Base-by-base conservation (phyloP, 2,329 filamentous ascomycete species). In the Chaetoscypha palmicola region DNA sequence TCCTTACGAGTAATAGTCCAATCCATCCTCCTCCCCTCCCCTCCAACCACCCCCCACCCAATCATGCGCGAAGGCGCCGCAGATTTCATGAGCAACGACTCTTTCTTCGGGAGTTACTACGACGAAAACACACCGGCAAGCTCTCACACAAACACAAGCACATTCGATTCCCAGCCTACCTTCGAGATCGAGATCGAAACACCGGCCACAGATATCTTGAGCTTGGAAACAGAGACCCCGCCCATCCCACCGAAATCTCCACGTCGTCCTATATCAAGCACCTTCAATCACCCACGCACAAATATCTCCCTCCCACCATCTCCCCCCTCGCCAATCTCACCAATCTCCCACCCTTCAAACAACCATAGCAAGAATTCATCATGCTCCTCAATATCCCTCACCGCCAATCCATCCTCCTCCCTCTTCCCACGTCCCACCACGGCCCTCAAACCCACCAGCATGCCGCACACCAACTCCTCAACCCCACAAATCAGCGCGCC, bases 181-280 rank as follows among this genome's bases (percentile, higher is more conserved):
- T 9, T n/a, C 10, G 17, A 33, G 20, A 5, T n/a, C 28, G 11
- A 10, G 17, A 28, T 16, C 12, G 17, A 17, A 34, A 17, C 10
- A 34, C 32, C 32, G 9, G 4, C 12, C 12, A 10, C 32, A 19
- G 16, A 28, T 19, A 4, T 34, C 32, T 16, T 17, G 10, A 9
- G 34, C 8, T 5, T 39, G 4, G 37, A 33, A 16, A 24, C 20
- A 16, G n/a, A n/a, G n/a, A 21, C 5, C 23, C 30, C 20, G 8
- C 38, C 19, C 24, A 41, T 41, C 19, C 38, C 38, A 41, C 28
- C 38, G 14, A 41, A 26, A 28, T 41, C 38, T 12, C 38, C 38
- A 17, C 38, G 19, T 3, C 17, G 38, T 5, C 14, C 30, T n/a
- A 41, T 24, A 8, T 43, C 24, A 3, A 39, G n/a, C 23, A 37